Evolutionary conservation across 352 stramenopile genomes (phyloP).

Genomic region (Pythium monospermum): DNA sequence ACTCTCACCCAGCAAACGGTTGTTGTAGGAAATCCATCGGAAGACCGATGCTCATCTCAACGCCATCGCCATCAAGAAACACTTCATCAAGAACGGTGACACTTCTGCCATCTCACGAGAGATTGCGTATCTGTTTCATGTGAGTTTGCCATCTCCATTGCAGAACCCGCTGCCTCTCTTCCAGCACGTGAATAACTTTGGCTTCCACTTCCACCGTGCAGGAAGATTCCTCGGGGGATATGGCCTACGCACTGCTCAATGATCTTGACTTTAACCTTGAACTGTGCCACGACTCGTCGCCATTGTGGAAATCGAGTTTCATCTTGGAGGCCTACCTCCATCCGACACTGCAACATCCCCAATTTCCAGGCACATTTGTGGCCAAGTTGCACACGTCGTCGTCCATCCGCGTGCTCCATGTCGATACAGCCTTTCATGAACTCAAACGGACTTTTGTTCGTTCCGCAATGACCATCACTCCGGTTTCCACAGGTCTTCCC

Average conservation of each 20-base stretch:
- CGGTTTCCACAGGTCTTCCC: not conserved
- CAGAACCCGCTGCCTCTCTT: too few species aligned
- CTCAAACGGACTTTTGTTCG: constrained; percentile 9
- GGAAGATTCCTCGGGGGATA: constrained; percentile 35
- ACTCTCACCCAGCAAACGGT: too few species aligned
- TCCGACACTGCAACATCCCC: constrained; percentile 22
- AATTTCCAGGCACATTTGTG: constrained; percentile 38
- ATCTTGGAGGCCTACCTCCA: constrained; percentile 45
- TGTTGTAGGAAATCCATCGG: constrained; percentile 42
- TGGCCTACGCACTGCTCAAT: constrained; percentile 35
- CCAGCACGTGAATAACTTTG: too few species aligned
- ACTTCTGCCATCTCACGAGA: constrained; percentile 13
- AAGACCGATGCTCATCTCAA: constrained; percentile 35
- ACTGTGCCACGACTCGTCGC: constrained; percentile 38
- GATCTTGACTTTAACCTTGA: constrained; percentile 54
- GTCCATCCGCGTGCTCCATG: constrained; percentile 38
- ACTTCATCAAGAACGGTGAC: constrained; percentile 29
- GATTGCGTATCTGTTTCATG: constrained; percentile 28
- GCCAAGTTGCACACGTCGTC: constrained; percentile 47
- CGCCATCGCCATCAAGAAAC: constrained; percentile 37
- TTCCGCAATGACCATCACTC: not conserved
- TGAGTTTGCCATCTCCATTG: constrained; percentile 7
- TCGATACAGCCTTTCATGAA: constrained; percentile 25
- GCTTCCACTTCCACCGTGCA: too few species aligned
- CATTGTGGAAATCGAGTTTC: constrained; percentile 38